Conservation (phyloP, 495 filamentous ascomycete species). For the Aspergillus nidulans region DNA sequence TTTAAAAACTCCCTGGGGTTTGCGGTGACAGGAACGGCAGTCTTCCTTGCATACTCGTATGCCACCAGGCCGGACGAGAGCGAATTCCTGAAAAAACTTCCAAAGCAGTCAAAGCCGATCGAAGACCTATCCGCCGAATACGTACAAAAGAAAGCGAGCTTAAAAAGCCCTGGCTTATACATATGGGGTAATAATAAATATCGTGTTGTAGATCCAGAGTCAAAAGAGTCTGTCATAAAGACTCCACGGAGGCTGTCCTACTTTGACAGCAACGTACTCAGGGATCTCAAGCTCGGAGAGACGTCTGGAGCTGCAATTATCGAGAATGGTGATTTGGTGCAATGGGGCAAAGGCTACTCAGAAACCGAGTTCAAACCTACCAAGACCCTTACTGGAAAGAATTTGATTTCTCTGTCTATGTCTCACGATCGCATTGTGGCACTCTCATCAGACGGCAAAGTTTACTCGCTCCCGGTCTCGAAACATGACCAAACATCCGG, state of each 20-base stretch:
- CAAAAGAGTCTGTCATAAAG: conserved; percentile 70
- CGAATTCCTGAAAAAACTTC: conserved; percentile 20
- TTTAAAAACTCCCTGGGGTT: conserved; percentile 32
- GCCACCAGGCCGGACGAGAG: conserved; percentile 20
- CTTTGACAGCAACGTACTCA: conserved; percentile 79
- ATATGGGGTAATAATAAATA: conserved; percentile 91
- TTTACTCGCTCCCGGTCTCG: conserved; percentile 84
- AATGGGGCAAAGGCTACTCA: conserved; percentile 83
- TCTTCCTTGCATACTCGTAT: conserved; percentile 35
- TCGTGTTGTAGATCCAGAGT: conserved; percentile 78
- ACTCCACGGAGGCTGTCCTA: conserved; percentile 71
- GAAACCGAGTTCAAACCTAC: conserved; percentile 53
- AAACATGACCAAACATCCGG: conserved; percentile 61
- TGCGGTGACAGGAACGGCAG: conserved; percentile 32
- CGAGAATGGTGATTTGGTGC: conserved; percentile 83
- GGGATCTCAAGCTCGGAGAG: conserved; percentile 81
- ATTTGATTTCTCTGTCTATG: conserved; percentile 64
- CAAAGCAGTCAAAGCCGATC: conserved; percentile 23
- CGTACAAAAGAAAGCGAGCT: conserved; percentile 79
- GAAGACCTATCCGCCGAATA: conserved; percentile 73
- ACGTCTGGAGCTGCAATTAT: conserved; percentile 84
- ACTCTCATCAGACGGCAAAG: conserved; percentile 67
- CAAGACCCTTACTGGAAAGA: conserved; percentile 74
- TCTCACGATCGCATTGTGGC: conserved; percentile 81
- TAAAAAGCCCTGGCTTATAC: conserved; percentile 87